These are phyloP conservation scores for Sabuloglossum arenarium DNA, from an alignment of 495 filamentous ascomycete species.

Conservation along the genomic window DNA sequence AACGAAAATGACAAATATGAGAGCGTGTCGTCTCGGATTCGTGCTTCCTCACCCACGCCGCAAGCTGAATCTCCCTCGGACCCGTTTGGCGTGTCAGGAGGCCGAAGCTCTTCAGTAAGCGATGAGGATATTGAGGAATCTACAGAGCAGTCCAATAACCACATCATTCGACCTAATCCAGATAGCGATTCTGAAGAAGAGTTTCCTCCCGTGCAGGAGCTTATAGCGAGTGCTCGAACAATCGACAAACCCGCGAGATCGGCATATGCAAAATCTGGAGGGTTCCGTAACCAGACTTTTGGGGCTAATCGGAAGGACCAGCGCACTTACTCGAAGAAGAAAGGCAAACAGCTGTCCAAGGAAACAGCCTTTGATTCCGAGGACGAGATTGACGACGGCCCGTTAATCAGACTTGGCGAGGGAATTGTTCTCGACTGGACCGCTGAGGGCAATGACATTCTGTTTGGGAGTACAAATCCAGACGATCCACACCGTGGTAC, in stretches of 20 bases:
- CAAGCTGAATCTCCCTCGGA: conserved; percentile 1
- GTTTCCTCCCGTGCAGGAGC: conserved; percentile 7
- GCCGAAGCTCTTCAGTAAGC: conserved; percentile 8
- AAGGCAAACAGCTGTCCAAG: neutral
- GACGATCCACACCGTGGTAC: conserved; percentile 27
- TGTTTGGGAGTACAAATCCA: conserved; percentile 37
- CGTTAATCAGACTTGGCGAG: conserved; percentile 55
- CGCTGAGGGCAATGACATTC: conserved; percentile 35
- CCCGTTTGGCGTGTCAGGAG: conserved; percentile 5
- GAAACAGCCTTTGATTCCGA: conserved; percentile 5
- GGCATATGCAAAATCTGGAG: neutral
- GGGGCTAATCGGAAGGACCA: neutral
- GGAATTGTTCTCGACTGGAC: conserved; percentile 73
- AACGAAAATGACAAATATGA: conserved; percentile 9
- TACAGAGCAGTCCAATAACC: neutral
- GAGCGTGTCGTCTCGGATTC: neutral
- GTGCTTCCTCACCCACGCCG: neutral
- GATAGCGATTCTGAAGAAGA: conserved; percentile 14
- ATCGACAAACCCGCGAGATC: neutral
- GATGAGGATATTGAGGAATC: conserved; percentile 12
- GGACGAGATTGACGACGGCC: conserved; percentile 25
- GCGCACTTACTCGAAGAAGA: neutral
- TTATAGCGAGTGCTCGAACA: conserved; percentile 4
- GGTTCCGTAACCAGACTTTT: neutral
- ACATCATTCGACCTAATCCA: conserved; percentile 9